Evolutionary conservation across 1,139 yeast species (phyloP), one percentile per base, ranked within the genome.

Genomic region (Lodderomyces metapsilosis): DNA sequence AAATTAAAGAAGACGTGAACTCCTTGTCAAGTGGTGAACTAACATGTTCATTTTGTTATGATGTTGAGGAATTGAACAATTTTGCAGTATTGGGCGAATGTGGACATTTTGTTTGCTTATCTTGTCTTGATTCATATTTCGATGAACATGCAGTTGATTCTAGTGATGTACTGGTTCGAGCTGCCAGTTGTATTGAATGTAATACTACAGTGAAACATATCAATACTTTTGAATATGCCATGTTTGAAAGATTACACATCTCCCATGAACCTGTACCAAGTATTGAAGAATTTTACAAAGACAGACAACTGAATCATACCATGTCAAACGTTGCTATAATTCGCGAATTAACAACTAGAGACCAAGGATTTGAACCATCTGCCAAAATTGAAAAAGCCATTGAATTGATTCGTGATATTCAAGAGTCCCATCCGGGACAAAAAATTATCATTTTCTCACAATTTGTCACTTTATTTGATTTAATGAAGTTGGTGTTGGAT

Each of bases 401-500:
- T 36, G 68, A 70, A 38, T 45, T 78, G 17, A 59, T 84, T 13
- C 49, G 65, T 20, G 60, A 68, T 3, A 76, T 84, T 15, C 57
- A 68, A 35, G 45, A 43, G 0, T 60, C 66, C 4, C 57, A 65
- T 34, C 74, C 78, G 0, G 75, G 66, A 33, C 92, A 84, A 45
- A 85, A 86, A 55, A 64, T 84, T 9, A 78, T 92, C 43, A 70
- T 92, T 1, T 92, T 92, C 54, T 85, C 96, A 1, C 96, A 88
- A 52, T 92, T 92, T 62, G 84, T 94, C 2, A 68, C 83, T 1
- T 75, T 87, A 53, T 83, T 92, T 57, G 92, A 85, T 47, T 61
- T 92, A 24, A 62, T 92, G 58, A 74, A 76, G 37, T 66, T 82
- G 37, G 77, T 82, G 13, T 66, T 92, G 21, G 62, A 65, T 4